phyloP scores from a whole-genome alignment of 192 early-diverging fungal genomes.

The Coemansia sp. region DNA sequence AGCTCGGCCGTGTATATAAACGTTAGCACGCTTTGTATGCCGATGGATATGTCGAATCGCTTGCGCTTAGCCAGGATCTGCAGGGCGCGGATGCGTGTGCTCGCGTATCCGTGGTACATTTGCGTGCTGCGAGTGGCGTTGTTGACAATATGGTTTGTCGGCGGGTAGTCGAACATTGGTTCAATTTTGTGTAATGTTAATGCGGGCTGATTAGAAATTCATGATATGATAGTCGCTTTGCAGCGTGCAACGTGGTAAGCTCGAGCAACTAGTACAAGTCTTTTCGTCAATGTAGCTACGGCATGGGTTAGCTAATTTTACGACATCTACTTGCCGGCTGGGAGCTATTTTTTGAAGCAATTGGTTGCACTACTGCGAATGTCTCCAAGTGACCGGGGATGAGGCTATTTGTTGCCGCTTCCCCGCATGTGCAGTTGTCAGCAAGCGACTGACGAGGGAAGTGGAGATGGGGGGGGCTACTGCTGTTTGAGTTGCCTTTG shows the following conservation, averaged over 20 bases:
- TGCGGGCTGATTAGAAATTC: neutral
- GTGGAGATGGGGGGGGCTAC: neutral
- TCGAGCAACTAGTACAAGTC: neutral
- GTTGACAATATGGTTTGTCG: neutral
- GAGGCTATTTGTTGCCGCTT: neutral
- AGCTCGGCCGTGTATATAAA: conserved; percentile 36
- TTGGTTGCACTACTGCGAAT: neutral
- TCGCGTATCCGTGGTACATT: conserved; percentile 17
- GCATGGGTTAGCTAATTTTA: no score
- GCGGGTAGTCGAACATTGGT: conserved; percentile 37
- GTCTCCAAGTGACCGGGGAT: neutral
- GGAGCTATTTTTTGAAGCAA: neutral
- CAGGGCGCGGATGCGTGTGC: conserved; percentile 6
- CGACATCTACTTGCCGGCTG: neutral
- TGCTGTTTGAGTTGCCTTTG: no score
- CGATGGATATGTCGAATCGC: conserved; percentile 51
- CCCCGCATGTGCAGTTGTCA: neutral
- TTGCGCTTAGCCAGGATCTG: conserved; percentile 21
- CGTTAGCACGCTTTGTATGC: conserved; percentile 37
- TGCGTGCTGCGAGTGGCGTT: conserved; percentile 1
- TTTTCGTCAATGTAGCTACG: no score
- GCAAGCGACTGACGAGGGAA: neutral
- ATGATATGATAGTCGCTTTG: neutral
- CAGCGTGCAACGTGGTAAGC: neutral
- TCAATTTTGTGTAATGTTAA: neutral